These are phyloP conservation scores for Mycena chlorophos DNA, from an alignment of 768 basidiomycete genomes.

Conservation along the genomic window DNA sequence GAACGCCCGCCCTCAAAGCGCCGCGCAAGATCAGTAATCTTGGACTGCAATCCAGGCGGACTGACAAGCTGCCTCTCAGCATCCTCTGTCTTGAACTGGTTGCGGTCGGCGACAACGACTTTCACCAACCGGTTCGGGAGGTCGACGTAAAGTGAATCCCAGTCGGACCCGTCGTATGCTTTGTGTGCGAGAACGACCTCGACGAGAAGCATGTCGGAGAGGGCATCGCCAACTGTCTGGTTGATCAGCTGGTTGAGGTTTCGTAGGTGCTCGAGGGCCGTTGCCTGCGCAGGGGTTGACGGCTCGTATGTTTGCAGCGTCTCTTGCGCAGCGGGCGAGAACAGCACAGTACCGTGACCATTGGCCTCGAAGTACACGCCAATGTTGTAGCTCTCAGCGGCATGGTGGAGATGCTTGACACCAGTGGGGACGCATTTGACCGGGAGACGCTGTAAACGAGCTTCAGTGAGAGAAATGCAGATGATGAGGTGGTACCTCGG, in stretches of 20 bases:
- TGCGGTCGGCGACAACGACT: slow-evolving; percentile 81
- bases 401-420: slow-evolving; percentile 97
- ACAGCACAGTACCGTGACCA: slow-evolving; percentile 96
- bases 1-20: slow-evolving; percentile 83
- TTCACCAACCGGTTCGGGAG: slow-evolving; percentile 94
- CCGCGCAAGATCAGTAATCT: slow-evolving; percentile 77
- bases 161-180: slow-evolving; percentile 78
- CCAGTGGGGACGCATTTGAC: slow-evolving; percentile 95
- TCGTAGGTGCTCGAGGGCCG: slow-evolving; percentile 72
- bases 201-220: slow-evolving; percentile 94
- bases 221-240: slow-evolving; percentile 96
- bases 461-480: background rate
- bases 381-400: slow-evolving; percentile 88
- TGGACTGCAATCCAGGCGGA: slow-evolving; percentile 77
- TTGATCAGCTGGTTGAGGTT: slow-evolving; percentile 88
- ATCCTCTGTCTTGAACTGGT: slow-evolving; percentile 85
- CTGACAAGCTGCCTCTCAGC: slow-evolving; percentile 87
- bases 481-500: slow-evolving; percentile 53
- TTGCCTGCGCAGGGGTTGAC: slow-evolving; percentile 78
- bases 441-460: slow-evolving; percentile 71
- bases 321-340: slow-evolving; percentile 74
- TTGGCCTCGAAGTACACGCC: slow-evolving; percentile 99
- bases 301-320: slow-evolving; percentile 65
- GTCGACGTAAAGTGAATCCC: slow-evolving; percentile 93
- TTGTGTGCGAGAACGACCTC: slow-evolving; percentile 90